Evolutionary conservation across 2,329 filamentous ascomycete species (phyloP), one percentile per base, ranked within the genome.

Genomic region (Furcasterigmium furcatum): DNA sequence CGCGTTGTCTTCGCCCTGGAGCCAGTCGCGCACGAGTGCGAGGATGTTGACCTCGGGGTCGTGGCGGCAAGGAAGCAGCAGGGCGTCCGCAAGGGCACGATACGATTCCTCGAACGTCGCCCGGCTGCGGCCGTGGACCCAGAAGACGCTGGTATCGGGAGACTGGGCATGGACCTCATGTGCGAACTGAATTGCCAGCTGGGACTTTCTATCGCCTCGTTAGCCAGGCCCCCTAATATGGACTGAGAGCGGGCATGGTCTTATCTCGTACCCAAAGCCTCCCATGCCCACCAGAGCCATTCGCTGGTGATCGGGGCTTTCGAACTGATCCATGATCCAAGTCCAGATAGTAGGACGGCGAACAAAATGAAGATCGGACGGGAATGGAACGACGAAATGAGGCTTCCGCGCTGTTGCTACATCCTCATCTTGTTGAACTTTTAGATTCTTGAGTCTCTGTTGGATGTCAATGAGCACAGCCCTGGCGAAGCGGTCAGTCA

Each of bases 1-100:
- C 2, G 38, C 18, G 16, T 51, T 19, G 8, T 44, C 42, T 9
- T n/a, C n/a, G n/a, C 36, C 38, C 39, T 45, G 39, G 13, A 53
- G 46, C 44, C 51, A 49, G 8, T 18, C 44, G 44, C 58, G 59
- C 9, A 60, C 48, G 12, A 58, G 43, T 2, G 36, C 10, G 5
- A 58, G 44, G 16, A 55, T 35, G 24, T 61, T 49, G 1, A 22
- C 27, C 14, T 51, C 44, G 16, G 51, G 46, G 39, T 51, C 49
- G 19, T 52, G 10, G 21, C 47, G 46, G 18, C 43, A 24, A 14
- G 43, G 47, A 13, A 47, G 18, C 10, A 14, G 30, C 12, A 44
- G 43, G 9, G 8, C 18, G 8, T 46, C 42, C 9, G 46, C 49
- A 19, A 52, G 32, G 13, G 39, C 7, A 13, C 20, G 32, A 24